Percentiles rank a stretch among this genome's conserved stretches.
These are phyloP conservation scores for Firmiana major DNA, from an alignment of 345 rosid species.

Conservation along the genomic window DNA sequence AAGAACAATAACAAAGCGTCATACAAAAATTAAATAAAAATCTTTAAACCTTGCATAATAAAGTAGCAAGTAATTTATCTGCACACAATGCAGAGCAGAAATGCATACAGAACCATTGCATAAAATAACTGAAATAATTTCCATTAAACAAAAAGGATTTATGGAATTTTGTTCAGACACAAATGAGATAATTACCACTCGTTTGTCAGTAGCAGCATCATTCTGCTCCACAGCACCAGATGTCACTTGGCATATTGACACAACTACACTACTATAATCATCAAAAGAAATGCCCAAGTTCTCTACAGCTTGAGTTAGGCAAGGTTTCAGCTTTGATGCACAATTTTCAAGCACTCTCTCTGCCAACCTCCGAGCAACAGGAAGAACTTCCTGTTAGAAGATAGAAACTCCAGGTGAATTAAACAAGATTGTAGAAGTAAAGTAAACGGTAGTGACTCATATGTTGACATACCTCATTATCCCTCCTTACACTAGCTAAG, in stretches of 20 bases:
- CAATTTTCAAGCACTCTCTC: slow-evolving; percentile 64
- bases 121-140: background rate
- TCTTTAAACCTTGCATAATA: background rate
- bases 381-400: slow-evolving; percentile 50
- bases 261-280: slow-evolving; percentile 55
- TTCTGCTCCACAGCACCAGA: slow-evolving; percentile 36
- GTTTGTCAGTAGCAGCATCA: slow-evolving; percentile 37
- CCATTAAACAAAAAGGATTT: background rate
- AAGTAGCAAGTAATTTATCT: background rate
- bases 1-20: background rate
- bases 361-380: slow-evolving; percentile 58
- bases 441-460: background rate
- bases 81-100: background rate
- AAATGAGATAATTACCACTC: slow-evolving; percentile 41
- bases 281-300: slow-evolving; percentile 45
- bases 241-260: slow-evolving; percentile 61
- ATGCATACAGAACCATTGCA: background rate
- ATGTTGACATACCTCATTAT: slow-evolving; percentile 52
- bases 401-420: slow-evolving; percentile 8
- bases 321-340: slow-evolving; percentile 65
- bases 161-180: background rate
- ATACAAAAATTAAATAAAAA: background rate
- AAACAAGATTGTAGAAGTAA: slow-evolving; percentile 8
- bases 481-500: slow-evolving; percentile 50
- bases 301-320: slow-evolving; percentile 52